These are phyloP conservation scores for Trichoderma virens DNA, from an alignment of 495 filamentous ascomycete genomes.

Conservation along the genomic window DNA sequence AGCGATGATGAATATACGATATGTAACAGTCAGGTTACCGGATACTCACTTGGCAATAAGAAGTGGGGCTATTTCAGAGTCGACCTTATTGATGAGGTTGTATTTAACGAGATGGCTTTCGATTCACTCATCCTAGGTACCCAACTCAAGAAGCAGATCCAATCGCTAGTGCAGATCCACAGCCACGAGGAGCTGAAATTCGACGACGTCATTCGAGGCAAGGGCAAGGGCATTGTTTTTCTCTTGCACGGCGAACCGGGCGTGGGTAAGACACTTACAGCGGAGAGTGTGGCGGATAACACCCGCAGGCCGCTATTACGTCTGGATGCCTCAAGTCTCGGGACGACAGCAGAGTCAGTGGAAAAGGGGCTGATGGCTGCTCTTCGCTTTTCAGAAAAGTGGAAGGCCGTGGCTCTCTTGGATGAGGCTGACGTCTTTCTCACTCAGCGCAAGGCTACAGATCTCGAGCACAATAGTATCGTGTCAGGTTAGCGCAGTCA, in stretches of 20 bases:
- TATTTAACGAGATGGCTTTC: constrained; percentile 48
- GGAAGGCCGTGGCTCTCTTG: constrained; percentile 50
- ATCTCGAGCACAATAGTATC: constrained; percentile 48
- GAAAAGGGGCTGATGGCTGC: constrained; percentile 44
- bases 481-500: constrained; percentile 29
- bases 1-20: constrained; percentile 36
- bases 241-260: constrained; percentile 53
- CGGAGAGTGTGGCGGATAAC: constrained; percentile 46
- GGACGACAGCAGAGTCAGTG: constrained; percentile 38
- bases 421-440: too few relatives aligned
- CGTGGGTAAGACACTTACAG: constrained; percentile 53
- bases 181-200: constrained; percentile 45
- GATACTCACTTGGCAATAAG: constrained; percentile 38
- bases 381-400: constrained; percentile 42
- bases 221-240: constrained; percentile 54
- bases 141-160: constrained; percentile 45
- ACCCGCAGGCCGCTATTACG: constrained; percentile 43
- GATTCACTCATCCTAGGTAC: constrained; percentile 45
- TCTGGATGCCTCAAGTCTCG: constrained; percentile 50
- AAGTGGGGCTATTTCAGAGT: constrained; percentile 34
- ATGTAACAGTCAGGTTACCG: constrained; percentile 31
- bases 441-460: constrained; percentile 45
- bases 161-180: constrained; percentile 43
- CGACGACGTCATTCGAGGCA: constrained; percentile 49
- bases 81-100: constrained; percentile 32